Evolutionary conservation across 805 yeast species (phyloP), one percentile per base, ranked within the genome.

Genomic region (Candida maris): DNA sequence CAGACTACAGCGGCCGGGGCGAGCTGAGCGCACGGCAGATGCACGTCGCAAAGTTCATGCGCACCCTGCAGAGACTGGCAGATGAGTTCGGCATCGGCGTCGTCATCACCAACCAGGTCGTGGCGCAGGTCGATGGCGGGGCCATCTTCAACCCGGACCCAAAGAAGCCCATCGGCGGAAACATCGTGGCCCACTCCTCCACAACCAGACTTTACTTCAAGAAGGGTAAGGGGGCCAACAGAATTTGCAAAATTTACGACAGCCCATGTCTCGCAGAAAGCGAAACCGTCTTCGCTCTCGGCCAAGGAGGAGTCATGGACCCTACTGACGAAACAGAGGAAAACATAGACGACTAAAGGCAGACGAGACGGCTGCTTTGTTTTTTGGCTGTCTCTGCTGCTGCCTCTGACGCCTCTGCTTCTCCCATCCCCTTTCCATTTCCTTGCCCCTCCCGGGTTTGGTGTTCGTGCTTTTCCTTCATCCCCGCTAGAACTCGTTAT

Each of bases 61-160:
- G 97, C 51, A 81, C 85, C 14, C 72, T 93, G 42, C 97, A 93
- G 61, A 68, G 96, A 51, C 71, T 93, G 37, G 97, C 97, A 0
- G 98, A 93, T 62, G 97, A 91, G 65, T 93, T 85, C 63, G 98
- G 98, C 30, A 87, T 93, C 39, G 98, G 97, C 0, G 96, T 91
- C 7, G 88, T 93, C 5, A 87, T 93, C 30, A 85, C 94, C 2
- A 93, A 93, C 64, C 98, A 93, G 62, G 98, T 93, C 16, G 96
- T 87, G 5, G 97, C 97, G 4, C 97, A 89, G 62, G 98, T 93
- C 14, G 98, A 93, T 56, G 80, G 79, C n/a, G 94, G 94, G 54
- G 71, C 77, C 19, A 66, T 78, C 67, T 89, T 80, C 60, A 88
- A 89, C 51, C 95, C 96, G 1, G 98, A 93, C 61, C 97, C 97